A percentile compares a stretch with the other conserved stretches of the same genome.
These are phyloP conservation scores for Cicer pinnatifidum DNA, from an alignment of 306 rosid species.

Conservation along the genomic window DNA sequence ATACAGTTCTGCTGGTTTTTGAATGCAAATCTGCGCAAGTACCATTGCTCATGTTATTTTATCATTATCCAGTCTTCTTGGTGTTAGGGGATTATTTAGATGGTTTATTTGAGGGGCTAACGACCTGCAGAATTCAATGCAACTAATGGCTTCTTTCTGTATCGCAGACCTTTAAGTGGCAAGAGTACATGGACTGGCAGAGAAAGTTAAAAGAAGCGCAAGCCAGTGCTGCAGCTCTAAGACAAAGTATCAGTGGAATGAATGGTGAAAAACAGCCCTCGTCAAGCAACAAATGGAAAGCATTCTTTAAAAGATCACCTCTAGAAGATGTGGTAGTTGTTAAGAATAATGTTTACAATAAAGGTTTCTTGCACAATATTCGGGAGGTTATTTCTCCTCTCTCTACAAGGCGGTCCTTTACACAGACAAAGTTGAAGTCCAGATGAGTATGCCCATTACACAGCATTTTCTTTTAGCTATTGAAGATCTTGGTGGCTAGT, in stretches of 20 bases:
- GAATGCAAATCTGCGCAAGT: slow-evolving; percentile 24
- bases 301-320: slow-evolving; percentile 69
- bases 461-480: slow-evolving; percentile 12
- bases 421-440: slow-evolving; percentile 60
- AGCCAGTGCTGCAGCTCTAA: slow-evolving; percentile 71
- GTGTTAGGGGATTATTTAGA: not conserved
- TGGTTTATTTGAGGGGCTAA: not conserved
- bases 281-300: slow-evolving; percentile 78
- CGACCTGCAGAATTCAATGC: slow-evolving; percentile 38
- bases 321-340: slow-evolving; percentile 58
- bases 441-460: slow-evolving; percentile 49
- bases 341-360: slow-evolving; percentile 72
- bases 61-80: slow-evolving; percentile 4
- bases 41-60: slow-evolving; percentile 18
- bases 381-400: slow-evolving; percentile 69
- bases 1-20: slow-evolving; percentile 22
- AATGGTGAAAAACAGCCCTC: slow-evolving; percentile 55
- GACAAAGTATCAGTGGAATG: slow-evolving; percentile 61
- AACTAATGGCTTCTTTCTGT: slow-evolving; percentile 40
- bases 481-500: slow-evolving; percentile 40
- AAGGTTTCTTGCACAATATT: slow-evolving; percentile 69
- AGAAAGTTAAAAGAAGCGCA: slow-evolving; percentile 73
- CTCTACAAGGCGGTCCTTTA: slow-evolving; percentile 59
- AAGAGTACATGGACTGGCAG: slow-evolving; percentile 74
- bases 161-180: slow-evolving; percentile 89